A percentile compares a stretch with the other conserved stretches of the same genome.
These are phyloP conservation scores for Lignosus rhinocerotis DNA, from an alignment of 1,284 basidiomycete genomes.

Conservation along the genomic window DNA sequence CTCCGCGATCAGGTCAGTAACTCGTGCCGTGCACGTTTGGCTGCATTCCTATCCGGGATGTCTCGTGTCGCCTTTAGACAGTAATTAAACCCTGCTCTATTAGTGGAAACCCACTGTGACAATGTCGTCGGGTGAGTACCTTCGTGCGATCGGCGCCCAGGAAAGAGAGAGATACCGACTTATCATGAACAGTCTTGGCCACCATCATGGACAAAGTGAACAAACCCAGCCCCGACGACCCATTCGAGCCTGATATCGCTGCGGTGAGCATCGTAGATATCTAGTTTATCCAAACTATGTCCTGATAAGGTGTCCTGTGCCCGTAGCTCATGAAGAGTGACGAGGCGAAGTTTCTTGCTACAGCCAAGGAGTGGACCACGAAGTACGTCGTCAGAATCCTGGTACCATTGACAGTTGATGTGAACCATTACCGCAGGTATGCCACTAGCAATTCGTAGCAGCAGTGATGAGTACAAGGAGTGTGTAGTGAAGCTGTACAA, in stretches of 20 bases:
- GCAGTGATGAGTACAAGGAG: not conserved
- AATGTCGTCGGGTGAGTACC: constrained; percentile 61
- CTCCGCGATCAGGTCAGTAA: constrained; percentile 76
- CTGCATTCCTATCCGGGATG: not conserved
- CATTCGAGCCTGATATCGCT: constrained; percentile 84
- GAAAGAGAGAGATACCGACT: not conserved
- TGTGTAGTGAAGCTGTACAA: not conserved
- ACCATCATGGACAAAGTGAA: constrained; percentile 86
- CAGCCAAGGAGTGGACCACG: constrained; percentile 81
- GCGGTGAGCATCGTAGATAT: constrained; percentile 46
- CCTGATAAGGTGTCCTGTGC: constrained; percentile 3
- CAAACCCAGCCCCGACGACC: constrained; percentile 88
- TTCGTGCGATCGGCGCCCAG: not conserved
- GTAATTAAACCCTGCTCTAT: too few species aligned
- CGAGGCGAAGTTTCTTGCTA: constrained; percentile 65
- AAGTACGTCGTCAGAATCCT: constrained; percentile 48
- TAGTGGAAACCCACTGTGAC: constrained; percentile 92
- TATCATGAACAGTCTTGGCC: constrained; percentile 58
- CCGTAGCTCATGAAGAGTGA: constrained; percentile 71
- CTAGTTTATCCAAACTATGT: not conserved
- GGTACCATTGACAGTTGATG: not conserved
- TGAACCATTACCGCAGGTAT: not conserved
- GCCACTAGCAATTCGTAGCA: not conserved
- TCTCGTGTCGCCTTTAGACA: not conserved
- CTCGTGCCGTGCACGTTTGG: not conserved